Percentiles rank a stretch among this genome's conserved stretches.
Evolutionary conservation across 78 protist genomes (phyloP).

Genomic region (Dictyostelium brefeldianum): DNA sequence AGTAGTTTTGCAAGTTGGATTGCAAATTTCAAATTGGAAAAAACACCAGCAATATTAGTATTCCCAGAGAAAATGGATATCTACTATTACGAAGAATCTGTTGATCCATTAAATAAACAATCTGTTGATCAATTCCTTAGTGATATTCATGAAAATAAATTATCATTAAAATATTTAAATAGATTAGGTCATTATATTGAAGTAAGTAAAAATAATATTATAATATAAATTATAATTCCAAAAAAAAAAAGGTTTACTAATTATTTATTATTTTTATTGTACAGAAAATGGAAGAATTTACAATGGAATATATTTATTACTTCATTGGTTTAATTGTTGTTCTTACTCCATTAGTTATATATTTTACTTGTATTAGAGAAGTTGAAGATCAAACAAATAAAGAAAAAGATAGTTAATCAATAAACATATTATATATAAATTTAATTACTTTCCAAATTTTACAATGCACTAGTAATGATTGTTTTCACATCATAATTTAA

Average conservation of each 20-base stretch:
- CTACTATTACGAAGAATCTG: slow-evolving; percentile 34
- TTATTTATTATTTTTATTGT: neutral
- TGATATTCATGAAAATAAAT: slow-evolving; percentile 12
- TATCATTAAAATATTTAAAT: slow-evolving; percentile 30
- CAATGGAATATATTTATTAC: neutral
- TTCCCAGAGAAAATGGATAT: slow-evolving; percentile 29
- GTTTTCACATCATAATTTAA: no score
- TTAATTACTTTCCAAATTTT: no score
- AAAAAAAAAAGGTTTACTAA: neutral
- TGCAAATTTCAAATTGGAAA: slow-evolving; percentile 2
- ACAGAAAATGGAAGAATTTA: neutral
- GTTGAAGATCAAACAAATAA: no score
- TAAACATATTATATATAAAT: no score
- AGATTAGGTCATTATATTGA: neutral
- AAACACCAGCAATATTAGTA: slow-evolving; percentile 51
- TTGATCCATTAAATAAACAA: slow-evolving; percentile 21
- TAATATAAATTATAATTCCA: neutral
- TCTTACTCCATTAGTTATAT: neutral
- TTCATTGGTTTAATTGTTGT: neutral
- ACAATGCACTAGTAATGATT: no score
- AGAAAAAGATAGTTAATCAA: no score
- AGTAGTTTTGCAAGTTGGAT: slow-evolving; percentile 23
- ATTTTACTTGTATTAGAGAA: neutral
- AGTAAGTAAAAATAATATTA: neutral
- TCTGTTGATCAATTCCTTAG: slow-evolving; percentile 8